Base-by-base conservation (phyloP, 2,329 filamentous ascomycete genomes). In the Fusarium scirpi region DNA sequence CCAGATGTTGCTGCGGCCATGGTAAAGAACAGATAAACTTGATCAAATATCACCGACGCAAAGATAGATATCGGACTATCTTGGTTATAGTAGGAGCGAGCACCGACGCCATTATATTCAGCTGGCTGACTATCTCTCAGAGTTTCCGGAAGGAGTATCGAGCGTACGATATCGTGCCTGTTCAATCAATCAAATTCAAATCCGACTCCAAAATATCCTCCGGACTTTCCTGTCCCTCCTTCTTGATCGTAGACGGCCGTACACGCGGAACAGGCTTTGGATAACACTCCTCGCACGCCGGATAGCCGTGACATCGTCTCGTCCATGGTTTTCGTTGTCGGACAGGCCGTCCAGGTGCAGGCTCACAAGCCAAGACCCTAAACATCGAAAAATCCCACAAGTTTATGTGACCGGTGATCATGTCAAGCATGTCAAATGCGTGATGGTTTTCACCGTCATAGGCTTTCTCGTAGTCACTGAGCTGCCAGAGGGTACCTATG, bases 161-260 rank as follows among this genome's bases (percentile, higher is more conserved):
- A 38, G 34, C 34, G 3, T n/a, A n/a, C 18, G 34, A 38, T 6
- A 7, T 18, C 16, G 10, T 38, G 6, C 34, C 34, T n/a, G 10
- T 13, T n/a, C 5, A 65, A 2, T 52, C 32, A 24, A 65, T 58
- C 15, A 58, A 22, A 25, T 30, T 47, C 30, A 65, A 24, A 15
- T 47, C n/a, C 8, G 51, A 58, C 5, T 40, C 25, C 2, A 27
- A 47, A 4, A 58, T 18, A 24, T 51, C 12, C 0, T 18, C n/a
- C 3, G 30, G 59, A 5, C 24, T 27, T 2, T 34, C 32, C 1
- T 27, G 34, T 1, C 27, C 15, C 20, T 51, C 30, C 9, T 34
- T 20, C 8, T 27, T 6, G 10, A 59, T 52, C 5, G 24, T 60
- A 4, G 46, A 44, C 0, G 34, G 61, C 1, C 9, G 24, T n/a